phyloP scores from a whole-genome alignment of 345 rosid species.

The Syzygium grande region DNA sequence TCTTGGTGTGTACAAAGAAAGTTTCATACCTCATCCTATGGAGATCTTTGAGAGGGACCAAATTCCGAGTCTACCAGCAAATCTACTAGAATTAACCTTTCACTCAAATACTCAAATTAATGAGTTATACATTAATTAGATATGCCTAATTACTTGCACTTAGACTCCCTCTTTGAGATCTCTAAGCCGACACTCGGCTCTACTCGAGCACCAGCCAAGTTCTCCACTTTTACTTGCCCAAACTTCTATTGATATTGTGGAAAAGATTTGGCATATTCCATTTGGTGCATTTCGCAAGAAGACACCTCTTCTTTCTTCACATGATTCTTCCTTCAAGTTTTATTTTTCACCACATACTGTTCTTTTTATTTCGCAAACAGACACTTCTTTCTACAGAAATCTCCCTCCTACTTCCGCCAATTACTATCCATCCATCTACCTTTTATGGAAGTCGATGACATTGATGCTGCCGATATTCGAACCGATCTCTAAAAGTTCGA shows the following conservation, averaged over 20 bases:
- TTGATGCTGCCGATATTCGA: not conserved
- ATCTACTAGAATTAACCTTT: not conserved
- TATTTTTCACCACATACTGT: not conserved
- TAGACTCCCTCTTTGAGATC: not conserved
- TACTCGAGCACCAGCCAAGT: not conserved
- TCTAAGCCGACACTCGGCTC: not conserved
- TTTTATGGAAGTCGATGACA: not conserved
- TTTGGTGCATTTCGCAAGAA: not conserved
- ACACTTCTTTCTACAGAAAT: not conserved
- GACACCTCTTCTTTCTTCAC: not conserved
- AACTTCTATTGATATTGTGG: not conserved
- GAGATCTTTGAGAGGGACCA: not conserved
- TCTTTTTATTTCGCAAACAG: not conserved
- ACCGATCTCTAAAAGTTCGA: not conserved
- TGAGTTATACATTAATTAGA: fast-evolving
- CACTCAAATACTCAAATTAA: not conserved
- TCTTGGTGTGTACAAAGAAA: not conserved
- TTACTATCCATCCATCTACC: not conserved
- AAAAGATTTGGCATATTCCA: not conserved
- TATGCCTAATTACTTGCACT: not conserved
- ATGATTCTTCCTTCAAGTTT: not conserved
- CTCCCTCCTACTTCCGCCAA: not conserved
- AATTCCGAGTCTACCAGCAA: not conserved
- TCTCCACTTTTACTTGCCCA: not conserved
- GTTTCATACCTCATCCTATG: not conserved